These are phyloP conservation scores for Trichoderma koningii DNA, from an alignment of 2,329 filamentous ascomycete genomes.

Conservation along the genomic window DNA sequence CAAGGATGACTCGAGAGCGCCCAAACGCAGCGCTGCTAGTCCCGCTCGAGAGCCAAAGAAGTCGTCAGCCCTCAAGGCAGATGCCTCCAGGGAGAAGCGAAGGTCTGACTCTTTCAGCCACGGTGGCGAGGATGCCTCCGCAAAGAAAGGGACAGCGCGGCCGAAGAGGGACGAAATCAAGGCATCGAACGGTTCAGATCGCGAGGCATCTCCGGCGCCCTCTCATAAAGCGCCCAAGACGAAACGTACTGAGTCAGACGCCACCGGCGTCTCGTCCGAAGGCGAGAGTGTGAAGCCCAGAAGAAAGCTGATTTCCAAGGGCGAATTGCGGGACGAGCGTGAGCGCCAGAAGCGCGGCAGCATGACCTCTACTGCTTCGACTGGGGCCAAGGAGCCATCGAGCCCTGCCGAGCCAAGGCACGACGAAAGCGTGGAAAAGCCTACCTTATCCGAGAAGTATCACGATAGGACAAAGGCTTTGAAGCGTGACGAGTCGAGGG, in stretches of 20 bases:
- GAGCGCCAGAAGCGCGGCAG: constrained; percentile 62
- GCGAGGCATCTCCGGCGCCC: constrained; percentile 58
- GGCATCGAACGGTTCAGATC: constrained; percentile 53
- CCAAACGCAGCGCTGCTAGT: constrained; percentile 53
- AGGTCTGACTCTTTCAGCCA: constrained; percentile 48
- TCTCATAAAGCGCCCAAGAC: constrained; percentile 52
- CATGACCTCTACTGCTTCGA: constrained; percentile 59
- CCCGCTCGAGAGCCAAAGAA: constrained; percentile 55
- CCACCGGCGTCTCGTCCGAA: constrained; percentile 55
- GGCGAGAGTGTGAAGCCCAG: constrained; percentile 61
- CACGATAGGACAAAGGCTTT: constrained; percentile 62
- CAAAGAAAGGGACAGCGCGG: constrained; percentile 55
- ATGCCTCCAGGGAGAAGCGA: constrained; percentile 54
- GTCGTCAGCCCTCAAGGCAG: constrained; percentile 39
- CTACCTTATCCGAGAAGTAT: constrained; percentile 55
- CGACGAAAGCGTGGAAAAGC: constrained; percentile 54
- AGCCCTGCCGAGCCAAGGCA: constrained; percentile 54
- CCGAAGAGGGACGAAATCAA: constrained; percentile 57
- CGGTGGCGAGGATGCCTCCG: constrained; percentile 48
- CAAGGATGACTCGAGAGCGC: constrained; percentile 47
- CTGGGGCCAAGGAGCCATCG: constrained; percentile 52
- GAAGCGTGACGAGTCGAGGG: constrained; percentile 62
- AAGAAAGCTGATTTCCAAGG: constrained; percentile 64
- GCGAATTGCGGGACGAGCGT: constrained; percentile 61
- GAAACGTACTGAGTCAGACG: constrained; percentile 58